Evolutionary conservation across 345 rosid species (phyloP).

Genomic region (Sonneratia alba): DNA sequence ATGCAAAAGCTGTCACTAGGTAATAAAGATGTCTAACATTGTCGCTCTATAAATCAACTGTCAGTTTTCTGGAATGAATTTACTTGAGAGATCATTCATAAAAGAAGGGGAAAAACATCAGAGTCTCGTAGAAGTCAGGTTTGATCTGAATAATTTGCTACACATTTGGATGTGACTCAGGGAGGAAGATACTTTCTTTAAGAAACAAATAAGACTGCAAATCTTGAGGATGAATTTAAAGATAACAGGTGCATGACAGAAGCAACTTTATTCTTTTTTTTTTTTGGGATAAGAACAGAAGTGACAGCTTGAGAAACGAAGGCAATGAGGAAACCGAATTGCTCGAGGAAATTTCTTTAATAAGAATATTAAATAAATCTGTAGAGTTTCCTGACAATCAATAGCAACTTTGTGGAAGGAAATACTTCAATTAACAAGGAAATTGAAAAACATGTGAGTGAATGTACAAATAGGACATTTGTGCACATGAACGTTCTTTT

Average conservation of each 20-base stretch:
- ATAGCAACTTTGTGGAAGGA: neutral
- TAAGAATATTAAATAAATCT: neutral
- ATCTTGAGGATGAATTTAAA: neutral
- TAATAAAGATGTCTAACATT: neutral
- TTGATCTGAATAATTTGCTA: neutral
- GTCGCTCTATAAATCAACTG: neutral
- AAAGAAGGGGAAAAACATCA: neutral
- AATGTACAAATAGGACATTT: neutral
- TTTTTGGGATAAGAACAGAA: neutral
- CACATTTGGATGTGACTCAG: neutral
- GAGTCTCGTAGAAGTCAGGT: neutral
- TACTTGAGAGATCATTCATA: neutral
- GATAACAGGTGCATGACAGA: neutral
- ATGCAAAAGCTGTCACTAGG: neutral
- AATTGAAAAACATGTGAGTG: neutral
- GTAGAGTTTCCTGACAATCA: neutral
- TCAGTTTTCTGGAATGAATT: neutral
- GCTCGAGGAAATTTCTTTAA: neutral
- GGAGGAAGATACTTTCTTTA: neutral
- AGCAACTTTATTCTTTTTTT: neutral
- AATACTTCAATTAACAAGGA: neutral
- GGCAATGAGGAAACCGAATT: neutral
- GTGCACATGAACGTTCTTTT: neutral
- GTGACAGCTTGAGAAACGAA: neutral
- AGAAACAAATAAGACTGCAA: neutral